phyloP scores from a whole-genome alignment of 176 grass and related monocot species.

The Thalia dealbata region DNA sequence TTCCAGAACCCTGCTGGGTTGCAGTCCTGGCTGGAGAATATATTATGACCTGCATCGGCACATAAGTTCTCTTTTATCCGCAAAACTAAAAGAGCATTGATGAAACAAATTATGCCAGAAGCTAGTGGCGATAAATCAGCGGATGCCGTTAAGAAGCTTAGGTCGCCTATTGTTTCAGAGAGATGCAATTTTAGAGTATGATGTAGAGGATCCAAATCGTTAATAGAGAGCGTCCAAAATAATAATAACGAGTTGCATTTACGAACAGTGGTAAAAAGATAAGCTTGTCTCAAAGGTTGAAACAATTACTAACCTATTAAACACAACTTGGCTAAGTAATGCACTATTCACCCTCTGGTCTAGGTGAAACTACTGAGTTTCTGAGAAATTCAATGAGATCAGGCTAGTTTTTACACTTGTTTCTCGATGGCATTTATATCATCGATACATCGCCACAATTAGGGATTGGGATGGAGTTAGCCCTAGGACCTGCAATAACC shows the following conservation, averaged over 20 bases:
- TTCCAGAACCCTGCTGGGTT: conserved; percentile 93
- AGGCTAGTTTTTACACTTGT: background rate
- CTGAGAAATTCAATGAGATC: background rate
- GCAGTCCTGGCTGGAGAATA: conserved; percentile 95
- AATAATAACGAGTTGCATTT: no score
- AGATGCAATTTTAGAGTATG: background rate
- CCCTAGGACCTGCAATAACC: background rate
- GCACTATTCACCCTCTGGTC: background rate
- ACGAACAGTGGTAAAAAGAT: no score
- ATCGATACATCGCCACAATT: background rate
- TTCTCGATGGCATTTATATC: background rate
- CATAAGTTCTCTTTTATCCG: conserved; percentile 6
- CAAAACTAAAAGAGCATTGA: no score
- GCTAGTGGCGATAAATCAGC: background rate
- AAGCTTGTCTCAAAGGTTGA: background rate
- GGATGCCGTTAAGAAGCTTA: background rate
- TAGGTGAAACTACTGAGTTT: background rate
- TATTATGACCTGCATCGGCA: conserved; percentile 56
- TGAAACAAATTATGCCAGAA: background rate
- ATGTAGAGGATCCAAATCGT: background rate
- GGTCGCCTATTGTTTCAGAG: no score
- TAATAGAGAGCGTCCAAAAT: no score
- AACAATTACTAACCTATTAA: background rate
- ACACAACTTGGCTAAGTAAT: background rate
- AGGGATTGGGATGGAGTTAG: no score